These are phyloP conservation scores for Chalciporus piperatus DNA, from an alignment of 768 basidiomycete species.

Conservation along the genomic window DNA sequence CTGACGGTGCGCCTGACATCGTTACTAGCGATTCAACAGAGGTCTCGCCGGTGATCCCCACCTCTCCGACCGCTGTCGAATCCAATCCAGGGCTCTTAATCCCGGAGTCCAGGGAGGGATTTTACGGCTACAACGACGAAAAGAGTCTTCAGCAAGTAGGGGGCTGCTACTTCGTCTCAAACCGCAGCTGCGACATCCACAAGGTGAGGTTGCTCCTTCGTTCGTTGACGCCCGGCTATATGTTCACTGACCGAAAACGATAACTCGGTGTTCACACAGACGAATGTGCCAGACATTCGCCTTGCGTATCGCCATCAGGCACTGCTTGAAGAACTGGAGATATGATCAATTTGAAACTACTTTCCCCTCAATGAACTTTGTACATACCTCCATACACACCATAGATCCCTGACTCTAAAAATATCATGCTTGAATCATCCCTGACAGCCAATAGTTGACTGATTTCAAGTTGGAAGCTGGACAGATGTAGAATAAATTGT, in stretches of 20 bases:
- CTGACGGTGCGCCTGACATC: conserved; percentile 1
- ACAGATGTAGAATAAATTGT: too few relatives aligned
- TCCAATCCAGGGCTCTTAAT: conserved; percentile 34
- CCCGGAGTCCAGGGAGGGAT: conserved; percentile 63
- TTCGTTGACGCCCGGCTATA: neutral
- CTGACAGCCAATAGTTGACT: too few relatives aligned
- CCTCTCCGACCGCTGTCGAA: too few relatives aligned
- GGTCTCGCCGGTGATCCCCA: neutral
- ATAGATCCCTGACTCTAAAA: too few relatives aligned
- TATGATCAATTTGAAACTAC: conserved; percentile 49
- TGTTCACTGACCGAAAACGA: conserved; percentile 6
- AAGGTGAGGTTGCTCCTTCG: conserved; percentile 55
- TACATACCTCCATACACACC: too few relatives aligned
- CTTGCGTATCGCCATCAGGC: conserved; percentile 91
- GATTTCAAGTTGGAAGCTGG: too few relatives aligned
- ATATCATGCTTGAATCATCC: too few relatives aligned
- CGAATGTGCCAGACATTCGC: conserved; percentile 94
- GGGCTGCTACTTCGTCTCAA: conserved; percentile 11
- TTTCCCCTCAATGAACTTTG: neutral
- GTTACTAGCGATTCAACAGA: conserved; percentile 1
- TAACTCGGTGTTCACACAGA: conserved; percentile 44
- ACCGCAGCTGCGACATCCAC: conserved; percentile 61
- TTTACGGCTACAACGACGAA: conserved; percentile 79
- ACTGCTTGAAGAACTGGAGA: conserved; percentile 76
- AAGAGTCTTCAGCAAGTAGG: conserved; percentile 70